These are phyloP conservation scores for Sporothrix dimorphospora DNA, from an alignment of 2,329 filamentous ascomycete species.

Conservation along the genomic window DNA sequence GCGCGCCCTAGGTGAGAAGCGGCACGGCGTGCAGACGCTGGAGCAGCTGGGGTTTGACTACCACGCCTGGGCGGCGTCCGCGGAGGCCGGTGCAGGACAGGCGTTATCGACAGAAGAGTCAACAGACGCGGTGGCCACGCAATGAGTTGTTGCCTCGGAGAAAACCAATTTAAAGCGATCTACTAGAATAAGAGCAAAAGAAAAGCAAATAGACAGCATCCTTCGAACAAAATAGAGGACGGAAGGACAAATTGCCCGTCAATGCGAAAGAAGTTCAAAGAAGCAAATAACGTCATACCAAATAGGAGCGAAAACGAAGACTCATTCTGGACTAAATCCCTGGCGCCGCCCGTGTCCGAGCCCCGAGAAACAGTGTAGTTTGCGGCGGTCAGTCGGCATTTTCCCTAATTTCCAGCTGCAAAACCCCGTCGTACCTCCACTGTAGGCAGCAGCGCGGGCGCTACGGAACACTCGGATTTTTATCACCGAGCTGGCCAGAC, in stretches of 20 bases:
- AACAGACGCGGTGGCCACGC: too few relatives aligned
- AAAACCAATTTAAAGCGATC: neutral
- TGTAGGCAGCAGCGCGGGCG: slow-evolving; percentile 16
- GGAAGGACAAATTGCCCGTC: neutral
- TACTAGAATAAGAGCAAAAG: neutral
- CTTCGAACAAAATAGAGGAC: neutral
- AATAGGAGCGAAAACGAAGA: neutral
- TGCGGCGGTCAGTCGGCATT: neutral
- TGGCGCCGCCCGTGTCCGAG: slow-evolving; percentile 11
- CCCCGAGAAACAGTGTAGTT: neutral
- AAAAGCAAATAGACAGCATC: neutral
- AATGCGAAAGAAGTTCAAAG: neutral
- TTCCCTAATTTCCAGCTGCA: neutral
- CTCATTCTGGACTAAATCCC: neutral
- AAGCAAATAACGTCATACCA: neutral
- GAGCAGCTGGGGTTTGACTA: slow-evolving; percentile 47
- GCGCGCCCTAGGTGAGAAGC: slow-evolving; percentile 42
- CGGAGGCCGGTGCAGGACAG: neutral
- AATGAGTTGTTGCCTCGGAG: too few relatives aligned
- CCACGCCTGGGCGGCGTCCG: slow-evolving; percentile 37
- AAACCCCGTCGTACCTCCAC: neutral
- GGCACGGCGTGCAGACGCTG: slow-evolving; percentile 42
- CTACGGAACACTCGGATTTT: neutral
- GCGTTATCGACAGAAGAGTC: neutral
- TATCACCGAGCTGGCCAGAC: slow-evolving; percentile 4